A percentile compares a stretch with the other conserved stretches of the same genome.
Evolutionary conservation across 1,139 yeast genomes (phyloP).

Genomic region (Suhomyces yuchorum): DNA sequence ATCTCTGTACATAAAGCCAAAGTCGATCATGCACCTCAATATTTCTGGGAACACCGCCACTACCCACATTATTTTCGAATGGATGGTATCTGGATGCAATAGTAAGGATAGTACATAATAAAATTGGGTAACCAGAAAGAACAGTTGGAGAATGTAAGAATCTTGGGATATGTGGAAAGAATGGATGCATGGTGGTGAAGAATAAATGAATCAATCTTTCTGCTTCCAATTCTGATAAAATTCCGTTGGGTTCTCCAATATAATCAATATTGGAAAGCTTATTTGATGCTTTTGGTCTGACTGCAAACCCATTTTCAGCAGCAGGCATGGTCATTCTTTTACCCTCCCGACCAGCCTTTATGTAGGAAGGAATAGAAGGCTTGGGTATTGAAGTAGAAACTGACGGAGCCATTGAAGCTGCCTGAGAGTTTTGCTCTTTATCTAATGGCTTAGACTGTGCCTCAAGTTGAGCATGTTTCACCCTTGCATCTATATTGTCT

Average conservation of each 20-base stretch:
- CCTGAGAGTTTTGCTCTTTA: not conserved
- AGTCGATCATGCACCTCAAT: constrained; percentile 72
- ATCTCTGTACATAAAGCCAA: constrained; percentile 81
- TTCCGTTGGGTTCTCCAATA: constrained; percentile 58
- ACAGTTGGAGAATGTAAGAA: constrained; percentile 68
- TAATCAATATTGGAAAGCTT: constrained; percentile 63
- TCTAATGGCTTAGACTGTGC: constrained; percentile 3
- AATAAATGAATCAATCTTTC: constrained; percentile 61
- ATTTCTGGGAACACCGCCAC: constrained; percentile 45
- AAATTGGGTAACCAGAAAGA: constrained; percentile 75
- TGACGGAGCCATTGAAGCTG: constrained; percentile 10
- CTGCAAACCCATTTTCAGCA: constrained; percentile 47
- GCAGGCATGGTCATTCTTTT: constrained; percentile 43
- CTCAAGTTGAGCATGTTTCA: constrained; percentile 53
- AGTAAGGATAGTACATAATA: constrained; percentile 77
- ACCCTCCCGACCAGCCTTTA: constrained; percentile 13
- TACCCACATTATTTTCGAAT: constrained; percentile 41
- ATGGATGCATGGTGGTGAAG: constrained; percentile 82
- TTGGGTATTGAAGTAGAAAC: not conserved
- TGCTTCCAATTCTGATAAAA: constrained; percentile 70
- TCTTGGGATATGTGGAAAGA: constrained; percentile 81
- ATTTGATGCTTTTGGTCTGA: constrained; percentile 57
- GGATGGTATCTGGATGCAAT: constrained; percentile 76
- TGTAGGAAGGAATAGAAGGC: constrained; percentile 18
- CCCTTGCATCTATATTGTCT: constrained; percentile 66